Base-by-base conservation (phyloP, 768 basidiomycete species). In the Leccinum uliginosum region DNA sequence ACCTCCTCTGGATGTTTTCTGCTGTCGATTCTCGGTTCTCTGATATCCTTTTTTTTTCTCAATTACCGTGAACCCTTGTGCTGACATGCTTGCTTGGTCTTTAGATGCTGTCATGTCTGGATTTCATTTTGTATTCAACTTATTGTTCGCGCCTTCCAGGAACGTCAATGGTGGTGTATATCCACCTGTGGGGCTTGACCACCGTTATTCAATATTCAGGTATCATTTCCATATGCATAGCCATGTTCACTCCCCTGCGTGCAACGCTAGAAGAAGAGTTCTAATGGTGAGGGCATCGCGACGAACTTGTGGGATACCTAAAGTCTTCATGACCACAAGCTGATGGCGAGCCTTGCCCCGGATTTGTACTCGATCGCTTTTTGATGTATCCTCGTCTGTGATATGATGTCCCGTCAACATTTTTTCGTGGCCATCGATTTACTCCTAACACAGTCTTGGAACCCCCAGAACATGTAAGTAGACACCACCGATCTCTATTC, bases 21-120 rank as follows among this genome's bases (percentile, higher is more conserved):
- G 48, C 32, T 73, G 70, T 71, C 68, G 70, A 71, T 47, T 59
- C 66, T 50, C 71, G 70, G 71, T 71, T 70, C 68, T 60, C 70
- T 73, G 71, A 71, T 35, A 53, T 54, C 43, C 40, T 27, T 46
- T 6, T 40, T 26, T 50, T 53, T 30, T 45, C 34, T 43, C 9
- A 2, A 6, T 29, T 17, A 3, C 9, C 0, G 11, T n/a, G 15
- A n/a, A 11, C 30, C 46, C 14, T 24, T 26, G 21, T 50, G 14
- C 63, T 66, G 32, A 67, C 27, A 15, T 26, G 1, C 24, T 21
- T 51, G 1, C 30, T 45, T 55, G 12, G 3, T 56, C 58, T 55
- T 24, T 47, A 63, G 63, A 10, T 46, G 23, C 3, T 40, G 19
- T 32, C 2, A 44, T 34, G 14, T 1, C 15, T 5, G 17, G 11